Conservation (phyloP, 2,329 filamentous ascomycete species). For the Dendrostoma leiphaemia region DNA sequence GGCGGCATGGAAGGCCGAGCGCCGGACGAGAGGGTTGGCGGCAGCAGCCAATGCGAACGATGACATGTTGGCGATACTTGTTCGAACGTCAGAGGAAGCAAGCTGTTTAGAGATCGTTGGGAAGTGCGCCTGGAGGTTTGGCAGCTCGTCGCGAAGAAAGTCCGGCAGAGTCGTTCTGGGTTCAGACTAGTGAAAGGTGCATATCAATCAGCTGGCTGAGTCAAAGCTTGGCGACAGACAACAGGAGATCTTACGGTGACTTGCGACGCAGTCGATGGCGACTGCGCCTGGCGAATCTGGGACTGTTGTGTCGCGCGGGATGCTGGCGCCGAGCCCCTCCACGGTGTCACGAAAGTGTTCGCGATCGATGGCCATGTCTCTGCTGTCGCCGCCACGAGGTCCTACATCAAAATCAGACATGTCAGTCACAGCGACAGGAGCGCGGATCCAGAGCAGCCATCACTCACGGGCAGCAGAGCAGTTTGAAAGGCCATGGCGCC, state of each 20-base stretch:
- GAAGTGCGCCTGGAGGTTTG: background rate
- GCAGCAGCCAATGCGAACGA: conserved; percentile 27
- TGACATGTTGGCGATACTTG: conserved; percentile 30
- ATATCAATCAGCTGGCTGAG: conserved; percentile 1
- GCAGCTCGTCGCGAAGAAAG: conserved; percentile 1
- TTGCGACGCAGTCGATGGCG: background rate
- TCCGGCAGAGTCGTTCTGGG: conserved; percentile 9
- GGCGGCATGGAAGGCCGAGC: background rate
- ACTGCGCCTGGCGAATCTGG: background rate
- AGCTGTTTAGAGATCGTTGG: conserved; percentile 20
- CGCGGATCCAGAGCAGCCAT: background rate
- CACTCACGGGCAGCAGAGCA: conserved; percentile 19
- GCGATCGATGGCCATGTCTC: conserved; percentile 43
- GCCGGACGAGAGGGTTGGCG: conserved; percentile 26
- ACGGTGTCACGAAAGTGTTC: conserved; percentile 33
- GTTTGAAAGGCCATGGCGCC: conserved; percentile 19
- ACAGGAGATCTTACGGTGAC: background rate
- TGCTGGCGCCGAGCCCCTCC: conserved; percentile 23
- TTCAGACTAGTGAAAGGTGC: conserved; percentile 2
- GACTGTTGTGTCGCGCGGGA: background rate
- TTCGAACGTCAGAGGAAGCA: conserved; percentile 30
- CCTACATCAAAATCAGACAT: conserved; percentile 30
- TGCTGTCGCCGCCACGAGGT: conserved; percentile 38
- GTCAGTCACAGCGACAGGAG: background rate
- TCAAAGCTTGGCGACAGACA: background rate